phyloP scores from a whole-genome alignment of 2,329 filamentous ascomycete genomes.

The Sporothrix globosa region DNA sequence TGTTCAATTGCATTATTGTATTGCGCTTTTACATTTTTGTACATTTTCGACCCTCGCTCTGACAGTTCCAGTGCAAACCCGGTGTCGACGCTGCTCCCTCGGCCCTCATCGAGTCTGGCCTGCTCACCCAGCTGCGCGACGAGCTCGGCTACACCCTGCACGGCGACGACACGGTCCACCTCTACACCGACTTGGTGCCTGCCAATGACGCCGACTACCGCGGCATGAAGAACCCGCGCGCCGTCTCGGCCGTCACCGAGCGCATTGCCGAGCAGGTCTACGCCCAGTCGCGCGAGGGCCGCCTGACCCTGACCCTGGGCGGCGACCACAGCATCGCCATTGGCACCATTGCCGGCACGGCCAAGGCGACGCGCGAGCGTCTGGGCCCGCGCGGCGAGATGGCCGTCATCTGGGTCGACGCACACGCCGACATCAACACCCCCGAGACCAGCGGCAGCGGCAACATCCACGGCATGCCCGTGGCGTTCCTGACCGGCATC shows the following conservation, averaged over 20 bases:
- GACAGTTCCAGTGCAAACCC: constrained; percentile 69
- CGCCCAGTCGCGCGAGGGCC: constrained; percentile 77
- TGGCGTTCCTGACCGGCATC: constrained; percentile 86
- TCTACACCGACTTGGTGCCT: constrained; percentile 76
- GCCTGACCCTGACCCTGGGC: constrained; percentile 88
- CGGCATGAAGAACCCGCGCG: constrained; percentile 90
- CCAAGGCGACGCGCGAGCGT: constrained; percentile 82
- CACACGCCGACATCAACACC: constrained; percentile 96
- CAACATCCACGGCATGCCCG: constrained; percentile 98
- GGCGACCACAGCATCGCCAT: constrained; percentile 97
- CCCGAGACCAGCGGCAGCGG: constrained; percentile 87
- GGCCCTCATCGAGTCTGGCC: constrained; percentile 84
- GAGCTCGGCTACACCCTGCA: constrained; percentile 88
- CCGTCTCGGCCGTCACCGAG: constrained; percentile 82
- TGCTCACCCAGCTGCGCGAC: constrained; percentile 78
- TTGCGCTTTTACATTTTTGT: too few species aligned
- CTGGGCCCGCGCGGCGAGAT: constrained; percentile 69
- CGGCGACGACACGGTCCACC: constrained; percentile 80
- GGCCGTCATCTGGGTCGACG: constrained; percentile 98
- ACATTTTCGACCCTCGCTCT: constrained; percentile 7
- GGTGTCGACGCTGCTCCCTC: constrained; percentile 90
- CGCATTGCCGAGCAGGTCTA: constrained; percentile 84
- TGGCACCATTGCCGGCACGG: constrained; percentile 84
- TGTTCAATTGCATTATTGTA: neutral
- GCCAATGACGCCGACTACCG: constrained; percentile 75